Base-by-base conservation (phyloP, 176 grass and related monocot genomes). In the Cenchrus fungigraminus region DNA sequence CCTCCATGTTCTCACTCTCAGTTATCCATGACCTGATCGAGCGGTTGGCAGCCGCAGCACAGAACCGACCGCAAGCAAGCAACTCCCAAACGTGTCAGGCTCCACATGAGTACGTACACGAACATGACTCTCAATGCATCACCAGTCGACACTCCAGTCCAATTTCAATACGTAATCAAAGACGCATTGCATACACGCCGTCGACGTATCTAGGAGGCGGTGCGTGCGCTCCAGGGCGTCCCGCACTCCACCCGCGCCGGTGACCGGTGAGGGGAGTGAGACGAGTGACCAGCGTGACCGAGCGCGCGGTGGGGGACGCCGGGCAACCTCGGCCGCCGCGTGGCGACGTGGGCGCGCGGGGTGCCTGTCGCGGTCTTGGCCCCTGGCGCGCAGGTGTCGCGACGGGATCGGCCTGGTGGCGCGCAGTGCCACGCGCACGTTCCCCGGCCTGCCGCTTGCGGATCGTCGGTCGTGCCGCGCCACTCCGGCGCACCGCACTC, bases 391-490 rank as follows among this genome's bases (percentile, higher is more conserved):
- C 14, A 60, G 32, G 82, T 89, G 82, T 84, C 86, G 6, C 34
- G 57, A 20, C 73, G 65, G 19, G 75, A 43, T 20, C 13, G 71
- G 49, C 1, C 40, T 31, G 37, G 37, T 40, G 37, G 37, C 37
- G 37, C 37, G 37, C 4, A 2, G 37, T 40, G 56, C 56, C 12
- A 31, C 29, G 6, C 51, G 50, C 17, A 17, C 64, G 70, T 15
- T 32, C 15, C 47, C 0, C 9, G 22, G 61, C 25, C 22, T 31
- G 44, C 44, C 31, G 31, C 31, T 32, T 32, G 61, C 12, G 31
- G 43, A 22, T 87, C 52, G 64, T 31, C 73, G 72, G 79, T 83
- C 80, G 74, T 88, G 80, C 65, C 73, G 54, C 32, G 86, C 73
- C 79, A 79, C 86, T 79, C 71, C 60, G 67, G 73, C 80, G 80